These are phyloP conservation scores for Candida qinlingensis DNA, from an alignment of 805 yeast genomes.

Conservation along the genomic window DNA sequence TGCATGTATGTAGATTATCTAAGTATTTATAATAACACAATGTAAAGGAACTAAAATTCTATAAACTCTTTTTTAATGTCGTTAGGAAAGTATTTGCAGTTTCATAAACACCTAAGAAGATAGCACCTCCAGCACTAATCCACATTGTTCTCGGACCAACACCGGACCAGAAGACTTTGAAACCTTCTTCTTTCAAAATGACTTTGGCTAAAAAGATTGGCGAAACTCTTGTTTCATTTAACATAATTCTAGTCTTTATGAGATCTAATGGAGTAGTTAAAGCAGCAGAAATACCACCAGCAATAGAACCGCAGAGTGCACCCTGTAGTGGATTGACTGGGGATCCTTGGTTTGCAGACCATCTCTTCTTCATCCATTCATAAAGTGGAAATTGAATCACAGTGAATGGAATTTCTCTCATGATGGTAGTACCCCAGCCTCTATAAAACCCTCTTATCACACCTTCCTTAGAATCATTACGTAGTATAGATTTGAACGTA, in stretches of 20 bases:
- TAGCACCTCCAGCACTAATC: constrained; percentile 98
- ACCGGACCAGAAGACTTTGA: constrained; percentile 68
- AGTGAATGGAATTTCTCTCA: constrained; percentile 96
- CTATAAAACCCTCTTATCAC: constrained; percentile 73
- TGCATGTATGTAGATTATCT: background rate
- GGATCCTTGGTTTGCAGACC: constrained; percentile 40
- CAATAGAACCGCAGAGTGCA: constrained; percentile 76
- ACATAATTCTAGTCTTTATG: constrained; percentile 81
- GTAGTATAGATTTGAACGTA: constrained; percentile 58
- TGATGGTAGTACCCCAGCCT: constrained; percentile 89
- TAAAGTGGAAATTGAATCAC: constrained; percentile 93
- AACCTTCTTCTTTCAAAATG: constrained; percentile 70
- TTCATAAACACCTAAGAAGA: constrained; percentile 93
- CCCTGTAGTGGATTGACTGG: constrained; percentile 65
- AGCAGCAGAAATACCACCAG: constrained; percentile 82
- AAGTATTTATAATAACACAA: background rate
- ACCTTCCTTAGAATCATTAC: constrained; percentile 63
- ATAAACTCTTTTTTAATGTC: constrained; percentile 1
- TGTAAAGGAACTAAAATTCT: background rate
- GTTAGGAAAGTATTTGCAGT: constrained; percentile 25
- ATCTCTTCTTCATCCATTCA: constrained; percentile 65
- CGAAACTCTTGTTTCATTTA: constrained; percentile 45
- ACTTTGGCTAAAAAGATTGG: constrained; percentile 42
- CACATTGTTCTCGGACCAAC: constrained; percentile 94
- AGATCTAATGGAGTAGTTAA: constrained; percentile 77